phyloP scores from a whole-genome alignment of 345 rosid genomes.

The Abelmoschus esculentus region DNA sequence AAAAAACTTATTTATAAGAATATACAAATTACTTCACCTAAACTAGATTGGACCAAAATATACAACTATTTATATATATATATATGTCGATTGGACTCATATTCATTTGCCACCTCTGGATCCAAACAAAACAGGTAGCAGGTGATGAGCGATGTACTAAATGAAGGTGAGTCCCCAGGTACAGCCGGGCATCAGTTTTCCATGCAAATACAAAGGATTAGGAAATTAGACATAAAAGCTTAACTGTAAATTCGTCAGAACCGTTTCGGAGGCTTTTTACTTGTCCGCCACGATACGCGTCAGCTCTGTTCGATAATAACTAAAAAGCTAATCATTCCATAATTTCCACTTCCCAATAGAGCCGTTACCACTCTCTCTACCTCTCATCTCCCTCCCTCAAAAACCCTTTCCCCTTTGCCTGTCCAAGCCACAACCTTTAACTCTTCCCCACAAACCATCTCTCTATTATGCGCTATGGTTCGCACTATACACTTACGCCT shows the following conservation, averaged over 20 bases:
- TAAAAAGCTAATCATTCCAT: neutral
- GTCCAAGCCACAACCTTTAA: neutral
- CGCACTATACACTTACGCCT: conserved; percentile 7
- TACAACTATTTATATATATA: too few relatives aligned
- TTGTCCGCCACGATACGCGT: conserved; percentile 15
- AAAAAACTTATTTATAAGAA: too few relatives aligned
- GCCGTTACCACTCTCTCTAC: conserved; percentile 7
- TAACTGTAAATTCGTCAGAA: neutral
- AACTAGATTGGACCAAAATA: too few relatives aligned
- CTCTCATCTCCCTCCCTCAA: neutral
- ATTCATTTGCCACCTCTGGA: too few relatives aligned
- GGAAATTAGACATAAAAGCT: too few relatives aligned
- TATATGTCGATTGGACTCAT: too few relatives aligned
- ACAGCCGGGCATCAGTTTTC: too few relatives aligned
- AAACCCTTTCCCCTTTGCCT: neutral
- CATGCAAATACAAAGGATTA: too few relatives aligned
- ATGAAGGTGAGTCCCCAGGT: too few relatives aligned
- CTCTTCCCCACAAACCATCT: neutral
- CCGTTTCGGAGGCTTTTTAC: conserved; percentile 11
- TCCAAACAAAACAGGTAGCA: too few relatives aligned
- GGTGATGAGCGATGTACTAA: too few relatives aligned
- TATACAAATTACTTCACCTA: too few relatives aligned
- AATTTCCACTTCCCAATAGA: neutral
- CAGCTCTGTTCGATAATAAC: neutral
- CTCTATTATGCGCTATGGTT: conserved; percentile 17